Percentiles rank a stretch among this genome's conserved stretches.
phyloP scores from a whole-genome alignment of 2,329 filamentous ascomycete species.

The Exophiala sideris region DNA sequence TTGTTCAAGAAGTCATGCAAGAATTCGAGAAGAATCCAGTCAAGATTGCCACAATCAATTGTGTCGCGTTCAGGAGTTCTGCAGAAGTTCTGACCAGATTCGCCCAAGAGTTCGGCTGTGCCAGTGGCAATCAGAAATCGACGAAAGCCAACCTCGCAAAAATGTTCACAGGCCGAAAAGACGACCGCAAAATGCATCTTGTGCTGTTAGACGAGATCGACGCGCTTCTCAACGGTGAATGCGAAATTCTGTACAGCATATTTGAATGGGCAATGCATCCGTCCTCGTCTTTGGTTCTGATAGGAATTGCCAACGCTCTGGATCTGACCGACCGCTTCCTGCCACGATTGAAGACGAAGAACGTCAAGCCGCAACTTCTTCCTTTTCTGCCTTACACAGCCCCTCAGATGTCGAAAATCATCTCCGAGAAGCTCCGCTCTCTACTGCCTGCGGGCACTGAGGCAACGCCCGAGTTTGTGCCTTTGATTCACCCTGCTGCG shows the following conservation, averaged over 20 bases:
- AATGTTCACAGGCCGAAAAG: conserved; percentile 64
- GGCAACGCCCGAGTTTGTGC: conserved; percentile 59
- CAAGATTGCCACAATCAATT: conserved; percentile 81
- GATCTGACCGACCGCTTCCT: conserved; percentile 94
- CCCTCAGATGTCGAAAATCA: conserved; percentile 79
- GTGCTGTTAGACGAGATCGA: conserved; percentile 94
- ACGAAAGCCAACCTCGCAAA: conserved; percentile 66
- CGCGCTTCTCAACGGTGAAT: conserved; percentile 81
- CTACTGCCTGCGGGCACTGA: conserved; percentile 58
- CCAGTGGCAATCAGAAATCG: conserved; percentile 62
- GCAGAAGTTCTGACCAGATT: conserved; percentile 80
- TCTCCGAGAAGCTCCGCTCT: conserved; percentile 76
- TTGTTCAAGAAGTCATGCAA: conserved; percentile 75
- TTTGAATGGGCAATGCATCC: conserved; percentile 93
- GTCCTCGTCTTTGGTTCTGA: conserved; percentile 72
- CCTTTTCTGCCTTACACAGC: conserved; percentile 92
- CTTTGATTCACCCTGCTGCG: conserved; percentile 89
- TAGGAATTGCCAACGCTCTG: conserved; percentile 94
- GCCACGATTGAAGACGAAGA: conserved; percentile 86
- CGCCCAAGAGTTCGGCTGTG: conserved; percentile 64
- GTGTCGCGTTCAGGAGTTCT: conserved; percentile 90
- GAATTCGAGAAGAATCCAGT: conserved; percentile 55
- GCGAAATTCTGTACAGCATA: conserved; percentile 86
- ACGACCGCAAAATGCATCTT: conserved; percentile 61
- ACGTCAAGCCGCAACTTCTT: conserved; percentile 82